phyloP scores from a whole-genome alignment of 192 early-diverging fungal species.

The Coemansia sp. region DNA sequence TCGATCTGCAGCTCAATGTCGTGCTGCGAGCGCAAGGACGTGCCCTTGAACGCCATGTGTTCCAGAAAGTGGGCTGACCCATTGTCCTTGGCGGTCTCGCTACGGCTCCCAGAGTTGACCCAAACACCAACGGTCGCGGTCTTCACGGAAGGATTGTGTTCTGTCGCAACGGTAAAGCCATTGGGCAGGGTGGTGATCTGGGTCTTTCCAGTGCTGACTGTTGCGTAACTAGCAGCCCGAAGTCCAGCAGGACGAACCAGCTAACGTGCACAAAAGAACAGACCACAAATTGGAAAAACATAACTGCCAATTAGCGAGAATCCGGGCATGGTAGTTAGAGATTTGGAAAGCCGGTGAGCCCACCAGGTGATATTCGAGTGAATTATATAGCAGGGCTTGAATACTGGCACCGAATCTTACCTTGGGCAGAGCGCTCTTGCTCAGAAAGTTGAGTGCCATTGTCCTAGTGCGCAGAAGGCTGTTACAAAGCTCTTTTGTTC shows the following conservation, averaged over 20 bases:
- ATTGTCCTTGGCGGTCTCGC: conserved; percentile 83
- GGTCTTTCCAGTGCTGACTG: conserved; percentile 52
- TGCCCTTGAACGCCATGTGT: conserved; percentile 99
- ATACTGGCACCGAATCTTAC: conserved; percentile 19
- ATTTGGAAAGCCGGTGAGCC: neutral
- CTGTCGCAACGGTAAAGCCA: conserved; percentile 84
- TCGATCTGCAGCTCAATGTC: conserved; percentile 95
- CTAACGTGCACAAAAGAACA: conserved; percentile 19
- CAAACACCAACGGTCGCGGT: conserved; percentile 90
- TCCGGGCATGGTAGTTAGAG: neutral
- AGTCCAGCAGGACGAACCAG: conserved; percentile 42
- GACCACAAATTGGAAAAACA: neutral
- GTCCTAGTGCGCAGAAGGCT: conserved; percentile 8
- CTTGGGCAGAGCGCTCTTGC: conserved; percentile 52
- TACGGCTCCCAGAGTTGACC: conserved; percentile 87
- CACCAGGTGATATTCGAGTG: neutral
- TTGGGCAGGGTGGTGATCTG: conserved; percentile 74
- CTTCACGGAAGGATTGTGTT: conserved; percentile 75
- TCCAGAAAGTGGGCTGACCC: conserved; percentile 98
- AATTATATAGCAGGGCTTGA: neutral
- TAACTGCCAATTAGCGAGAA: neutral
- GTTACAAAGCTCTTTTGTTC: neutral
- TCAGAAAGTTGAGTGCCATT: conserved; percentile 53
- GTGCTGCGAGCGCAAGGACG: conserved; percentile 80
- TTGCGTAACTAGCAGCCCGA: conserved; percentile 54